These are phyloP conservation scores for Apiotrichum gamsii DNA, from an alignment of 1,284 basidiomycete species.

Conservation along the genomic window DNA sequence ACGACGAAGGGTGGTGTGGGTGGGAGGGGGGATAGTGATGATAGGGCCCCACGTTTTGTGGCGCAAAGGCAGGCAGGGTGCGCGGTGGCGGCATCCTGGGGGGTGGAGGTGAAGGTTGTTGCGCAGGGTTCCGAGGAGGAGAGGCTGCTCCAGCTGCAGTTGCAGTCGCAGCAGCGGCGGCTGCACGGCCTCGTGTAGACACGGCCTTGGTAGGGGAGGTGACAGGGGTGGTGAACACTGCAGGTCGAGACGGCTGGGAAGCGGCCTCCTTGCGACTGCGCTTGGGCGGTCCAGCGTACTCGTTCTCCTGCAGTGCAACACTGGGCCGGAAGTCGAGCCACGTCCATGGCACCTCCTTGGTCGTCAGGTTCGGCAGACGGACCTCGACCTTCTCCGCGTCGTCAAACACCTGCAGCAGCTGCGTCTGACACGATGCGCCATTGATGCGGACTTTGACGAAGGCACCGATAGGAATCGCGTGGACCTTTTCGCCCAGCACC, in stretches of 20 bases:
- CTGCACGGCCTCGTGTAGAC: too few relatives aligned
- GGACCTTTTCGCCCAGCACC: conserved; percentile 55
- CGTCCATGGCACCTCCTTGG: conserved; percentile 7
- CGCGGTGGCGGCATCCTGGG: not conserved
- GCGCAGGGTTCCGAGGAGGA: too few relatives aligned
- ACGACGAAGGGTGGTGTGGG: not conserved
- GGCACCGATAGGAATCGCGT: conserved; percentile 61
- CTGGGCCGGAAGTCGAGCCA: conserved; percentile 14
- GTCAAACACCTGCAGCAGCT: conserved; percentile 62
- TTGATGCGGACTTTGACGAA: conserved; percentile 72
- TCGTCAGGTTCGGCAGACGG: conserved; percentile 1
- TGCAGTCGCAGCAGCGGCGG: too few relatives aligned
- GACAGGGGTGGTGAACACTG: not conserved
- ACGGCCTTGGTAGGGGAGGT: too few relatives aligned
- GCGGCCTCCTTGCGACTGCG: conserved; percentile 11
- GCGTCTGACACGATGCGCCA: conserved; percentile 72
- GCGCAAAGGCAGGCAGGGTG: not conserved
- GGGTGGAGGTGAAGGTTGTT: not conserved
- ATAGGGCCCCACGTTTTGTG: too few relatives aligned
- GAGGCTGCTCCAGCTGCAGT: too few relatives aligned
- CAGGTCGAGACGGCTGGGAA: not conserved
- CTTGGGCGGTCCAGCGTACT: conserved; percentile 15
- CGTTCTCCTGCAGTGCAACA: conserved; percentile 14
- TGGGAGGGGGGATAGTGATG: not conserved
- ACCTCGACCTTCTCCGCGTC: conserved; percentile 65